Evolutionary conservation across 2,329 filamentous ascomycete species (phyloP), one percentile per base, ranked within the genome.

Genomic region (Talaromyces sp.): DNA sequence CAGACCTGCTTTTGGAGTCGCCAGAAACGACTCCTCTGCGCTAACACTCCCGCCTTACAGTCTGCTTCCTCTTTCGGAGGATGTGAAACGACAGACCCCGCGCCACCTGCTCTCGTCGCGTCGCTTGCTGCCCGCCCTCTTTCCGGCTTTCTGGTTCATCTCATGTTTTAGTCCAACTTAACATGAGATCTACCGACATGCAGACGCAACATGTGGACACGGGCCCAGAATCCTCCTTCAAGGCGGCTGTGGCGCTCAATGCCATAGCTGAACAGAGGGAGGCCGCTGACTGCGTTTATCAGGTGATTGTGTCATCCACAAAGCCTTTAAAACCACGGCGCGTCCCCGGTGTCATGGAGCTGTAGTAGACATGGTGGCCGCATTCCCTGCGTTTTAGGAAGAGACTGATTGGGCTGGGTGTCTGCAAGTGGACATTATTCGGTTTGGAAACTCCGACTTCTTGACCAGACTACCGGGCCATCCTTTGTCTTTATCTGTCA

Each of bases 181-280:
- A 53, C 25, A 17, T 49, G n/a, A 36, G 49, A 59, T 51, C 56
- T 58, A 49, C 56, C 56, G 44, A 28, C 44, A 36, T 17, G 42
- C 42, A 22, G 30, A 9, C 11, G 13, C 49, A 30, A 53, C 25
- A 28, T 53, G 49, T 53, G 49, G 49, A 53, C 49, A 53, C 49
- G 49, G 49, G 10, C 49, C 49, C 49, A 53, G 15, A 30, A 33
- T 19, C 36, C 17, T 51, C 19, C 42, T 57, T 13, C 17, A 51
- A 52, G 55, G 57, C 57, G 60, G 60, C 57, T 59, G 60, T 62
- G 60, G 60, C 60, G 60, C 51, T 62, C 56, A 22, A 59, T 55
- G 52, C 47, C 44, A 53, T 59, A 62, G 60, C 60, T 62, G 60
- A 62, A 62, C 53, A 59, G 27, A 25, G 51, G 32, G 30, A 59